A percentile compares a stretch with the other conserved stretches of the same genome.
Evolutionary conservation across 345 rosid species (phyloP).

Genomic region (Eutrema yunnanense): DNA sequence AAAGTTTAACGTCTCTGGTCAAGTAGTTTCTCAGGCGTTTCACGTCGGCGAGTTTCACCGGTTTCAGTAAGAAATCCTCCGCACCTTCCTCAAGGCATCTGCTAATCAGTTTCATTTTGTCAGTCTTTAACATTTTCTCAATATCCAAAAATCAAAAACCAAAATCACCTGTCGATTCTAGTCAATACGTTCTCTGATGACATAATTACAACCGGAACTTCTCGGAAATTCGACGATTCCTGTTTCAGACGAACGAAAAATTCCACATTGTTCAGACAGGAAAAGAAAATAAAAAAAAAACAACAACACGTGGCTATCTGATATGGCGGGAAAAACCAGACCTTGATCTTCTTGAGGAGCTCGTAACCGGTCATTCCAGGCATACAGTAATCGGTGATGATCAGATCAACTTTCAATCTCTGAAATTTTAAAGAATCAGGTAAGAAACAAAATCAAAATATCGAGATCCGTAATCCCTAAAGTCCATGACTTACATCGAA

Average conservation of each 20-base stretch:
- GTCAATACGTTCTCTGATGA: slow-evolving; percentile 85
- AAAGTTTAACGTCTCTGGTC: slow-evolving; percentile 32
- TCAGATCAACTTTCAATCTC: slow-evolving; percentile 81
- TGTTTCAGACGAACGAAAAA: slow-evolving; percentile 21
- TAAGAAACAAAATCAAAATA: background rate
- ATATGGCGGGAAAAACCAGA: slow-evolving; percentile 16
- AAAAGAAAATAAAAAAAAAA: too few species aligned
- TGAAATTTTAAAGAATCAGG: slow-evolving; percentile 14
- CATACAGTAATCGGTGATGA: slow-evolving; percentile 97
- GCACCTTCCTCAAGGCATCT: slow-evolving; percentile 98
- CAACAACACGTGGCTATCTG: background rate
- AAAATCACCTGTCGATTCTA: slow-evolving; percentile 65
- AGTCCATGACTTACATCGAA: slow-evolving; percentile 39
- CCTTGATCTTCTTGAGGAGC: slow-evolving; percentile 91
- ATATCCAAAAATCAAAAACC: background rate
- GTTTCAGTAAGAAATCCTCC: slow-evolving; percentile 81
- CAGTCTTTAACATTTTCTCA: background rate
- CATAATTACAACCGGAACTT: slow-evolving; percentile 92
- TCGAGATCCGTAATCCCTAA: background rate
- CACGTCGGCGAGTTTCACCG: slow-evolving; percentile 87
- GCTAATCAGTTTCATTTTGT: background rate
- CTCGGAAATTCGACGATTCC: slow-evolving; percentile 68
- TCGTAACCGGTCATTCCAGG: slow-evolving; percentile 99
- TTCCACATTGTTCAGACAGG: background rate
- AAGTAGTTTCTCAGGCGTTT: slow-evolving; percentile 58